Conservation (phyloP, 2,329 filamentous ascomycete species). For the Alternaria sp. region DNA sequence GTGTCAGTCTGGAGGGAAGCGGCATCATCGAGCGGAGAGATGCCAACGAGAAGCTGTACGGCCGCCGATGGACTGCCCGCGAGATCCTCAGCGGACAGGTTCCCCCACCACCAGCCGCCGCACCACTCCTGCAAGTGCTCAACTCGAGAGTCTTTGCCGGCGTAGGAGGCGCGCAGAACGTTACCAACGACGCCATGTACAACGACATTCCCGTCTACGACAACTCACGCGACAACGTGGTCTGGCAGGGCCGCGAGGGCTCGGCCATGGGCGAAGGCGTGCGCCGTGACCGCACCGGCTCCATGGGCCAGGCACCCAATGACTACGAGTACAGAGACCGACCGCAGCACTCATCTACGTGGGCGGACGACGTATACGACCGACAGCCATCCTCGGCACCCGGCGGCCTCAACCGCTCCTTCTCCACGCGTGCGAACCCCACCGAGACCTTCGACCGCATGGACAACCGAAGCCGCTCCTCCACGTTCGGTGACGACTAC, state of each 20-base stretch:
- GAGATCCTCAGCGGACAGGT: conserved; percentile 83
- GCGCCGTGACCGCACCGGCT: conserved; percentile 57
- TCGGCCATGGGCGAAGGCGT: conserved; percentile 73
- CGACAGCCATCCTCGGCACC: conserved; percentile 49
- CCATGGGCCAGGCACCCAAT: conserved; percentile 41
- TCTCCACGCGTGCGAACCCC: conserved; percentile 58
- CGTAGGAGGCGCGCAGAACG: conserved; percentile 50
- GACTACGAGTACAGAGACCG: conserved; percentile 61
- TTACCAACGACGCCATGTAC: conserved; percentile 60
- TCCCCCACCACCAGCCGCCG: conserved; percentile 78
- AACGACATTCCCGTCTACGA: conserved; percentile 94
- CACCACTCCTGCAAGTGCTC: conserved; percentile 82
- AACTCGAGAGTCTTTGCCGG: conserved; percentile 86
- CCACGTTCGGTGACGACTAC: conserved; percentile 57
- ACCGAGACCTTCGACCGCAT: conserved; percentile 59
- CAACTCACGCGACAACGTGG: conserved; percentile 78
- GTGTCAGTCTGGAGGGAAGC: conserved; percentile 91
- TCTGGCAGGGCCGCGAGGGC: conserved; percentile 80
- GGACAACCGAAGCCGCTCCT: conserved; percentile 46
- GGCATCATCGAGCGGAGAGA: conserved; percentile 94
- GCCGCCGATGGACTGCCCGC: conserved; percentile 77
- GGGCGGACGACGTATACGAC: conserved; percentile 79
- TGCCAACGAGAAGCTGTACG: conserved; percentile 96
- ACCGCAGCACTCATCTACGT: conserved; percentile 70
- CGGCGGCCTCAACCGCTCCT: conserved; percentile 53